These are phyloP conservation scores for Lathyrus tuberosus DNA, from an alignment of 306 rosid species.

Conservation along the genomic window DNA sequence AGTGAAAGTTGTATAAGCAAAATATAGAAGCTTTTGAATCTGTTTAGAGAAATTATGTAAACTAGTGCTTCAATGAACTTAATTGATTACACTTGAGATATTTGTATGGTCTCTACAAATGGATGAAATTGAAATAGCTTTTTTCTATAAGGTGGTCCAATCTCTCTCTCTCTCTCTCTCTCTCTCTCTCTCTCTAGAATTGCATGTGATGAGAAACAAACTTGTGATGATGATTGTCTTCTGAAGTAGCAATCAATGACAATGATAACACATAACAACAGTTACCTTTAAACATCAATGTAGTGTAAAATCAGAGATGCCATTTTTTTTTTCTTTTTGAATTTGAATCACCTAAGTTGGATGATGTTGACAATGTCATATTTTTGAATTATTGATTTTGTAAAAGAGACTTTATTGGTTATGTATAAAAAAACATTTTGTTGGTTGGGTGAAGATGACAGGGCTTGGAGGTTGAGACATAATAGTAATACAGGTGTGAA, in stretches of 20 bases:
- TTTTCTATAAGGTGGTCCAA: constrained; percentile 36
- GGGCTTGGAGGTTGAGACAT: constrained; percentile 39
- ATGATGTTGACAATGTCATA: constrained; percentile 42
- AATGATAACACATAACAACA: constrained; percentile 39
- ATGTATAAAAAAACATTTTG: constrained; percentile 14
- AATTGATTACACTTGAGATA: constrained; percentile 20
- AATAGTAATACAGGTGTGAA: background rate
- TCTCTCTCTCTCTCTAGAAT: too few species aligned
- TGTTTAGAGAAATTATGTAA: constrained; percentile 51
- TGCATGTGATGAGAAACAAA: constrained; percentile 44
- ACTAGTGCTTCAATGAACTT: constrained; percentile 37
- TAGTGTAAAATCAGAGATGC: constrained; percentile 16
- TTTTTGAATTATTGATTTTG: constrained; percentile 19
- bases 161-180: background rate
- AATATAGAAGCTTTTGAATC: constrained; percentile 48
- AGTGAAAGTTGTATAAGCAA: constrained; percentile 46
- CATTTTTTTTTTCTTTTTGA: background rate
- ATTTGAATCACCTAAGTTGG: constrained; percentile 34
- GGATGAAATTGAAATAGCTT: constrained; percentile 42
- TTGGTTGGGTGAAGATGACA: constrained; percentile 49
- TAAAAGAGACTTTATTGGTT: constrained; percentile 32
- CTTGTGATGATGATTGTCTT: background rate
- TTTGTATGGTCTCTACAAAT: constrained; percentile 29
- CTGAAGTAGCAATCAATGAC: constrained; percentile 31
- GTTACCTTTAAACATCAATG: constrained; percentile 35